Evolutionary conservation across 805 yeast genomes (phyloP).

Genomic region (Ascoidea asiatica): DNA sequence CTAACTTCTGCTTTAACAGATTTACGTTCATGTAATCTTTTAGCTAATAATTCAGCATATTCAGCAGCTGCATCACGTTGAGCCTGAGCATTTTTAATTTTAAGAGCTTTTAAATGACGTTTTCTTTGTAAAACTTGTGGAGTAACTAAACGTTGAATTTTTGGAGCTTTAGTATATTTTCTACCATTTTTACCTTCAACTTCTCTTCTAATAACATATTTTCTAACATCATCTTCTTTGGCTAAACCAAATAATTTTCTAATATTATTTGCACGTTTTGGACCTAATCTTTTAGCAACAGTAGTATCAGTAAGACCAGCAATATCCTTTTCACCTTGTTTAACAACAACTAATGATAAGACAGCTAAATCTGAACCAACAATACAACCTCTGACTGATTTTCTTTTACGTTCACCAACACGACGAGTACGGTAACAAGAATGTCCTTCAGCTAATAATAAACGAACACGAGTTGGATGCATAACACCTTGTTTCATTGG

Average conservation of each 20-base stretch:
- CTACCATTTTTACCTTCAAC: conserved; percentile 87
- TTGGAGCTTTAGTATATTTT: conserved; percentile 99
- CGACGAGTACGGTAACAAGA: conserved; percentile 99
- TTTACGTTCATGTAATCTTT: conserved; percentile 96
- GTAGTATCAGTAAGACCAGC: conserved; percentile 91
- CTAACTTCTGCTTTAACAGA: conserved; percentile 96
- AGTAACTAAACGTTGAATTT: conserved; percentile 98
- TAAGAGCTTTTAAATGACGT: conserved; percentile 89
- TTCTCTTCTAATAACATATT: conserved; percentile 96
- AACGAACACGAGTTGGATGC: conserved; percentile 99
- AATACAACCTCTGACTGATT: conserved; percentile 99
- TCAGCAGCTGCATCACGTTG: conserved; percentile 99
- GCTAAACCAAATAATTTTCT: conserved; percentile 98
- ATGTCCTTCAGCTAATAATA: conserved; percentile 84
- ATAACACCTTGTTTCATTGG: conserved; percentile 99
- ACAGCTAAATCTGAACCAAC: conserved; percentile 96
- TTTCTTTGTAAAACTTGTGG: conserved; percentile 99
- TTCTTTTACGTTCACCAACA: conserved; percentile 99
- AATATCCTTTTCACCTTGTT: conserved; percentile 94
- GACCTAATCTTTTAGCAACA: conserved; percentile 98
- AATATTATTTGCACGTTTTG: conserved; percentile 99
- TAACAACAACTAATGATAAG: conserved; percentile 82
- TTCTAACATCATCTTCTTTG: conserved; percentile 75
- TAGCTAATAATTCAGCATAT: conserved; percentile 96
- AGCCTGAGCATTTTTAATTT: conserved; percentile 94